Evolutionary conservation across 208 protist genomes (phyloP), one percentile per base, ranked within the genome.

Genomic region (Lotmaria passim): DNA sequence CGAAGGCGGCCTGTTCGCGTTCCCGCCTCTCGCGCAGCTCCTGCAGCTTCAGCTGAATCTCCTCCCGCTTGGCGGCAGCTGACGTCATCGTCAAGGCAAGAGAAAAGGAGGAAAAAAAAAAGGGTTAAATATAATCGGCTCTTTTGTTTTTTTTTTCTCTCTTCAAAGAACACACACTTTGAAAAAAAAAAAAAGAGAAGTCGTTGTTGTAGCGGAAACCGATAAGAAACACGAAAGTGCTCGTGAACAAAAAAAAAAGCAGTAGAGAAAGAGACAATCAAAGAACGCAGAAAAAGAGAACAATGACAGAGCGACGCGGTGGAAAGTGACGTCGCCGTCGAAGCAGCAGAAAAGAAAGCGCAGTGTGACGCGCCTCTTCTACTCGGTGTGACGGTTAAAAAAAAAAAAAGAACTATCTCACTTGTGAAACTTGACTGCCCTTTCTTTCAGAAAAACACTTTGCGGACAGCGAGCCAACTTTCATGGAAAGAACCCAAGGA

Each of bases 21-120:
- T 88, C 79, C 28, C 76, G 61, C 66, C 85, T 62, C 31, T 89
- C 79, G 26, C 81, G 70, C 43, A 96, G 72, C 46, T 87, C 28
- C 47, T 92, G 75, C 15, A 96, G 72, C 46, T 76, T 81, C 33
- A 82, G 79, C 66, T 94, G 85, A 48, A 96, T 83, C 55, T 93
- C 87, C 48, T 94, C 86, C 10, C 82, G 62, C 43, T 75, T 60
- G 1, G 82, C 74, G 0, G 82, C 81, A 31, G 69, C 30, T 6
- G 73, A 80, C 30, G 47, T 61, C 28, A 46, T 57, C 0, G 33
- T 4, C 7, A 62, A 39, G 10, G 34, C 38, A 33, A 61, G 31
- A 26, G 17, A 61, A 31, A 43, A 3, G 33, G 10, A 61, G 38
- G 11, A 48, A 43, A 19, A 63, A 63, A 50, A 24, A 24, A 36